A percentile compares a stretch with the other conserved stretches of the same genome.
phyloP scores from a whole-genome alignment of 768 basidiomycete genomes.

The Leccinum truebloodii region DNA sequence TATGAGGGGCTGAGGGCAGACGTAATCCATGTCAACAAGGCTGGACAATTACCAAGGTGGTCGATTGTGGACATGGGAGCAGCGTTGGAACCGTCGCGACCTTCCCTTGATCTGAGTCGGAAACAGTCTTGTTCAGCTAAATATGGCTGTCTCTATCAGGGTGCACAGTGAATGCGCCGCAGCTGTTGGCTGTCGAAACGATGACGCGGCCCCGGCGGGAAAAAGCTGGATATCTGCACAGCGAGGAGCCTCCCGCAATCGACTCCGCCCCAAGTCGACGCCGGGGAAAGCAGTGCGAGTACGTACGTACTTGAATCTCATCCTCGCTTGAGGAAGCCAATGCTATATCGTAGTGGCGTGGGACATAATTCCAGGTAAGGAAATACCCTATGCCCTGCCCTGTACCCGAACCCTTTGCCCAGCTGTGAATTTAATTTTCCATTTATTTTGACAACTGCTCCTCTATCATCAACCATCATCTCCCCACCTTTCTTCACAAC shows the following conservation, averaged over 20 bases:
- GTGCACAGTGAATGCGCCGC: conserved; percentile 1
- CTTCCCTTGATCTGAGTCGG: conserved; percentile 7
- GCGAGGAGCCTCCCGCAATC: neutral
- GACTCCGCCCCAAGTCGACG: conserved; percentile 6
- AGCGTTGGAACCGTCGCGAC: neutral
- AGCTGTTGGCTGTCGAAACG: neutral
- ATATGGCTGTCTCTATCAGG: conserved; percentile 6
- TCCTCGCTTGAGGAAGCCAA: conserved; percentile 12
- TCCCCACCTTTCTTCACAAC: conserved; percentile 36
- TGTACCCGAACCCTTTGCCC: conserved; percentile 72
- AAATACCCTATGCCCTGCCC: conserved; percentile 39
- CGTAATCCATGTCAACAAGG: conserved; percentile 24
- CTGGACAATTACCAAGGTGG: conserved; percentile 14
- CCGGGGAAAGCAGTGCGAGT: neutral
- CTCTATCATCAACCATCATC: conserved; percentile 3
- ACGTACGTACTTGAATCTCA: conserved; percentile 3
- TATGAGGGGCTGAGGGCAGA: conserved; percentile 22
- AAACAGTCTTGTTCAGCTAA: conserved; percentile 9
- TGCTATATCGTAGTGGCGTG: conserved; percentile 30
- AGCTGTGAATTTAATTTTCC: conserved; percentile 65
- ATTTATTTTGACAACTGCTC: conserved; percentile 46
- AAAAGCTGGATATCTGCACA: neutral
- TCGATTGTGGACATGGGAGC: neutral
- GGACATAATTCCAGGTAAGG: conserved; percentile 11
- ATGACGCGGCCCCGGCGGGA: neutral